Base-by-base conservation (phyloP, 2,329 filamentous ascomycete species). In the Aureobasidium sp. region DNA sequence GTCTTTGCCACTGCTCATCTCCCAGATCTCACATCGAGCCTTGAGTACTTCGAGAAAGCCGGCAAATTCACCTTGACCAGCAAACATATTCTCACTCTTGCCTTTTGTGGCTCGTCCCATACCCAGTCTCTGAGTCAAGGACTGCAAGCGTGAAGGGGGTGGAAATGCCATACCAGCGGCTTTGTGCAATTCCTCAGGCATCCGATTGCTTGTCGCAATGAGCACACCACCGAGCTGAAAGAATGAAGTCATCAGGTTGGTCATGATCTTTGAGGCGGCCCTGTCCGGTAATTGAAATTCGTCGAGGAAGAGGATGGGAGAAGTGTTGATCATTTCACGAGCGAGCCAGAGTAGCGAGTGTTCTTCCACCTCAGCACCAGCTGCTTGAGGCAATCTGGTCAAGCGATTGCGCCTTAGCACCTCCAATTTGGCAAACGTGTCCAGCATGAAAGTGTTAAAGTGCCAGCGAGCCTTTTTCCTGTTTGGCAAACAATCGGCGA, bases 391-490 rank as follows among this genome's bases (percentile, higher is more conserved):
- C 34, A 46, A 64, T 62, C 13, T 66, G 65, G 26, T 66, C 26
- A 66, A 27, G 46, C 76, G 71, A 67, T 68, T 72, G 34, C 74
- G 73, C 3, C 89, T 79, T 48, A 89, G 80, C 13, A 80, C 77
- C 68, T 93, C 90, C 0, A 94, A 78, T 56, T 86, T 85, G 0
- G 88, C 87, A 51, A 92, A 80, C 0, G 84, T 86, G 66, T 92
- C 86, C 9, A 93, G 78, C 88, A 94, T 94, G 68, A 94, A 94
- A 0, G 88, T 91, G 71, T 90, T 91, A 75, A 91, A 94, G 70
- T 93, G 90, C 85, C 87, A 91, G 64, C 89, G 79, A 67, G 82
- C 80, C 76, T 93, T 93, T 69, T 85, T 86, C 48, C 80, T 77
- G 17, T 85, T 91, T 1, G 90, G 90, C 4, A 94, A 75, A 56